Evolutionary conservation across 345 rosid genomes (phyloP).

Genomic region (Eucalyptus rudis): DNA sequence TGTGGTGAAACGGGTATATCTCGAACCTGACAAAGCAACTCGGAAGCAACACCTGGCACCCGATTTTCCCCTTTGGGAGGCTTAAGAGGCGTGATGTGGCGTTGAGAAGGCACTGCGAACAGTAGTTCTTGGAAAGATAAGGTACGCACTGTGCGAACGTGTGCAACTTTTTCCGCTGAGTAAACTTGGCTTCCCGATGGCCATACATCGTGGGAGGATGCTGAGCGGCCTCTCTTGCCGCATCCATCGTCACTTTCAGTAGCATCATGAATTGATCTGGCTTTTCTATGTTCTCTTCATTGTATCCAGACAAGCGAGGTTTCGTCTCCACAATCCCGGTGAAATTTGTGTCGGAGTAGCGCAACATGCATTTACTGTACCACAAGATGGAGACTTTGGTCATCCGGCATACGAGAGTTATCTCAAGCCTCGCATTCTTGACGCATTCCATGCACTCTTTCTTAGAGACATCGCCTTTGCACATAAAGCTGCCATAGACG

Average conservation of each 20-base stretch:
- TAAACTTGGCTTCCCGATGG: not conserved
- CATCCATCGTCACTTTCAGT: not conserved
- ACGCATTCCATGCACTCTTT: not conserved
- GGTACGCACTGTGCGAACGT: not conserved
- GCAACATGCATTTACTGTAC: slow-evolving; percentile 20
- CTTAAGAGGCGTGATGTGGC: no score
- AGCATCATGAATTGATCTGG: not conserved
- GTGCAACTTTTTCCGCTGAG: not conserved
- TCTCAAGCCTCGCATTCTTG: not conserved
- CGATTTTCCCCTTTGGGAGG: no score
- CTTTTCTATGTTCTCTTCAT: not conserved
- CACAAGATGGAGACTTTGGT: slow-evolving; percentile 2
- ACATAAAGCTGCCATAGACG: slow-evolving; percentile 5
- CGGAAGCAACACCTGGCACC: not conserved
- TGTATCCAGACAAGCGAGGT: not conserved
- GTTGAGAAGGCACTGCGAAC: no score
- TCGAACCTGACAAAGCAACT: not conserved
- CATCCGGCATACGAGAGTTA: not conserved
- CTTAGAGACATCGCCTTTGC: slow-evolving; percentile 1
- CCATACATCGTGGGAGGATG: not conserved
- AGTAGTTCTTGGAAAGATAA: not conserved
- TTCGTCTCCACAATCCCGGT: not conserved
- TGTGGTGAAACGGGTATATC: not conserved
- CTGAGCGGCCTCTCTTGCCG: not conserved
- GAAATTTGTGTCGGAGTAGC: slow-evolving; percentile 6